Evolutionary conservation across 139 green algal genomes (phyloP).

Genomic region (Diplosphaera chodatii): DNA sequence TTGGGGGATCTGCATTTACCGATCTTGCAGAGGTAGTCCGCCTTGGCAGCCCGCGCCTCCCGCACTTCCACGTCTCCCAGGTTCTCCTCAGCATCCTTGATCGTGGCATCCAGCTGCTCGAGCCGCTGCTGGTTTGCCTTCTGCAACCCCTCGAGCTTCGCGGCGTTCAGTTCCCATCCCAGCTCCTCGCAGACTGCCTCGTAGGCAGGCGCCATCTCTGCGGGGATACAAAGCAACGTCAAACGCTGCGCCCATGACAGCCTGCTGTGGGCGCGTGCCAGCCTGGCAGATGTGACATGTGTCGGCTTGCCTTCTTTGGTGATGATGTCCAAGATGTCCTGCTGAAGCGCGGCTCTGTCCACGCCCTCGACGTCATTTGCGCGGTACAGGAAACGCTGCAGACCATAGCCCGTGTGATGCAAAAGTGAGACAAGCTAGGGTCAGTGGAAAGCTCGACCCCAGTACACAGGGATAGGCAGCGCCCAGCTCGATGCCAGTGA

Average conservation of each 20-base stretch:
- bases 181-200: conserved; percentile 62
- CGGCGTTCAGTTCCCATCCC: conserved; percentile 47
- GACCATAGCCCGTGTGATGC: neutral
- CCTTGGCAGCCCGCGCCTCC: conserved; percentile 83
- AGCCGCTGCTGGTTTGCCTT: conserved; percentile 46
- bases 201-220: conserved; percentile 71
- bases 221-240: neutral
- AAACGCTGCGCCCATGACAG: neutral
- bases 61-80: conserved; percentile 92
- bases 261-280: neutral
- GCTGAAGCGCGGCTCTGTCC: conserved; percentile 40
- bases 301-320: conserved; percentile 36
- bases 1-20: no score
- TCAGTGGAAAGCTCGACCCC: no score
- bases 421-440: no score
- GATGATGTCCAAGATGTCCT: conserved; percentile 46
- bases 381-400: conserved; percentile 57
- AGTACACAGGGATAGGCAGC: no score
- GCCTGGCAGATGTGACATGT: neutral
- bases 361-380: conserved; percentile 27
- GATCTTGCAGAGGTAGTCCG: conserved; percentile 73
- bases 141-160: conserved; percentile 49
- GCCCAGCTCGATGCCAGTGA: no score
- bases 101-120: conserved; percentile 58
- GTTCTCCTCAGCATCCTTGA: conserved; percentile 88